Evolutionary conservation across 2,329 filamentous ascomycete species (phyloP).

Genomic region (Fusarium coffeatum): DNA sequence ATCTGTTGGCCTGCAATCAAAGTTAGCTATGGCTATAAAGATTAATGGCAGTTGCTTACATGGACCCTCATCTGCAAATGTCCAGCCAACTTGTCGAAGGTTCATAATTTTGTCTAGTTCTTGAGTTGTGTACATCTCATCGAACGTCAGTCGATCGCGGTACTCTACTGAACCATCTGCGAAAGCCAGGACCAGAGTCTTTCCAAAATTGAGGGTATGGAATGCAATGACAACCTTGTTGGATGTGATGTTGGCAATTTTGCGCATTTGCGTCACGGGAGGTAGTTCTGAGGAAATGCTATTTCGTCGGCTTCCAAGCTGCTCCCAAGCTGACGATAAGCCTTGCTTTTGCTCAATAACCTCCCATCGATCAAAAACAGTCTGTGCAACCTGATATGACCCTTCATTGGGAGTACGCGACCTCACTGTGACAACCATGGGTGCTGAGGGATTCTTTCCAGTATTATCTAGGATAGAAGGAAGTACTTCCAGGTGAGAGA

Average conservation of each 20-base stretch:
- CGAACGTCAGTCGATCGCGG: conserved; percentile 79
- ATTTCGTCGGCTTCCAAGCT: conserved; percentile 73
- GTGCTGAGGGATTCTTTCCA: conserved; percentile 65
- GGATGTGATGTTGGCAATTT: conserved; percentile 74
- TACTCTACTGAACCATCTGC: conserved; percentile 86
- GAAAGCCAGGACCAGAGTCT: conserved; percentile 76
- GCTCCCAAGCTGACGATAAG: conserved; percentile 81
- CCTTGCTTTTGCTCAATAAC: conserved; percentile 74
- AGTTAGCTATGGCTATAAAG: conserved; percentile 20
- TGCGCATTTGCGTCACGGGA: conserved; percentile 62
- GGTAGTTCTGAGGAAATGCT: conserved; percentile 55
- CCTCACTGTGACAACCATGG: conserved; percentile 79
- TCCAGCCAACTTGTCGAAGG: conserved; percentile 81
- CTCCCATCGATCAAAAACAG: conserved; percentile 86
- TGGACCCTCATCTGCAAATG: conserved; percentile 72
- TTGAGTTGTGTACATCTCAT: conserved; percentile 71
- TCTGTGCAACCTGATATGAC: conserved; percentile 74
- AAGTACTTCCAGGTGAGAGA: conserved; percentile 81
- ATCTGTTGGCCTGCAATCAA: conserved; percentile 63
- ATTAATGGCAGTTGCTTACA: conserved; percentile 59
- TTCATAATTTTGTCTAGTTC: conserved; percentile 75
- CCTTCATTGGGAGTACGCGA: conserved; percentile 66
- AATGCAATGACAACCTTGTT: conserved; percentile 78
- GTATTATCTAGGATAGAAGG: conserved; percentile 71
- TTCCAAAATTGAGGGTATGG: conserved; percentile 76